Percentiles rank a stretch among this genome's conserved stretches.
These are phyloP conservation scores for Gynandropsis gynandra DNA, from an alignment of 345 rosid genomes.

Conservation along the genomic window DNA sequence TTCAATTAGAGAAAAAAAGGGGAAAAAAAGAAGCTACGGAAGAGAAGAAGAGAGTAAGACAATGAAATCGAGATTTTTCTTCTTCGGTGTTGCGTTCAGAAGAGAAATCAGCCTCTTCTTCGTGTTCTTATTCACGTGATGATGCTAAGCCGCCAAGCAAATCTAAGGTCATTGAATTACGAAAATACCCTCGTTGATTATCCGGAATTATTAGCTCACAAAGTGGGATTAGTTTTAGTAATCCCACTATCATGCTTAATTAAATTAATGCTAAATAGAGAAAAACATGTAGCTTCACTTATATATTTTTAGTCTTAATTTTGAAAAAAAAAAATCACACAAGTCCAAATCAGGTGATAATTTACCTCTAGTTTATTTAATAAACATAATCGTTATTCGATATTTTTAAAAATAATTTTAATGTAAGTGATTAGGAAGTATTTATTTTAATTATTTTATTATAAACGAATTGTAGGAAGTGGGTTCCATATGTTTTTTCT, in stretches of 20 bases:
- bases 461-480: conserved; percentile 22
- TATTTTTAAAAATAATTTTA: too few relatives aligned
- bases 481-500: conserved; percentile 27
- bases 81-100: conserved; percentile 5
- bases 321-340: too few relatives aligned
- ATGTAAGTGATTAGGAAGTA: too few relatives aligned
- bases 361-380: too few relatives aligned
- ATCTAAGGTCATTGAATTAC: neutral
- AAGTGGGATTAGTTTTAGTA: neutral
- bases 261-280: too few relatives aligned
- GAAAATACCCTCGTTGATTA: conserved; percentile 20
- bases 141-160: conserved; percentile 8
- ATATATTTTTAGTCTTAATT: too few relatives aligned
- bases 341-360: too few relatives aligned
- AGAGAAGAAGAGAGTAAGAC: neutral
- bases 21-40: too few relatives aligned
- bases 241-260: too few relatives aligned
- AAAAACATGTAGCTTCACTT: too few relatives aligned
- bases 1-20: conserved; percentile 1
- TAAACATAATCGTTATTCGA: too few relatives aligned
- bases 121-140: conserved; percentile 19
- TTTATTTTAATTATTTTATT: neutral
- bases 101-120: neutral
- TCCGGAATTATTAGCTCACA: neutral
- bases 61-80: conserved; percentile 1